Percentiles rank a stretch among this genome's conserved stretches.
Evolutionary conservation across 192 early-diverging fungal genomes (phyloP).

Genomic region (Coemansia sp.): DNA sequence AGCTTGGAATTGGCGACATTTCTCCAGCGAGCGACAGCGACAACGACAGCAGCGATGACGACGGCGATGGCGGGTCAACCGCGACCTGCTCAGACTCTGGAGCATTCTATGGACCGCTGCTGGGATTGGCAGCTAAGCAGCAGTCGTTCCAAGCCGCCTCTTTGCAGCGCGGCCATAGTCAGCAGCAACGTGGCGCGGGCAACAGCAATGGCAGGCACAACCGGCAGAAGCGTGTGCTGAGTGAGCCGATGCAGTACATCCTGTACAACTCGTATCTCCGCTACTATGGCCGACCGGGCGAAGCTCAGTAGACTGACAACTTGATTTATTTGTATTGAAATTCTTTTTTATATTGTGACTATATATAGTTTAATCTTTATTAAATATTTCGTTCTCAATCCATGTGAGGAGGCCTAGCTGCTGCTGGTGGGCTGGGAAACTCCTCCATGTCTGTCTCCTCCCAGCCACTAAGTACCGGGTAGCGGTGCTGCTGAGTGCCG

Average conservation of each 20-base stretch:
- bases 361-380: background rate
- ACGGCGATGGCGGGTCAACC: background rate
- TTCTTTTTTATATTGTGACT: background rate
- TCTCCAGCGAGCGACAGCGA: constrained; percentile 10
- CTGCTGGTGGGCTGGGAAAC: background rate
- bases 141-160: background rate
- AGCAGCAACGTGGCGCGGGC: background rate
- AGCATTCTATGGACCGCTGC: background rate
- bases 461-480: constrained; percentile 37
- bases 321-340: background rate
- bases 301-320: background rate
- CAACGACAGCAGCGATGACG: background rate
- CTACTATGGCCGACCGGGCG: constrained; percentile 41
- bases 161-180: background rate
- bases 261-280: constrained; percentile 47
- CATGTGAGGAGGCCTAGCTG: background rate
- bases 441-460: constrained; percentile 36
- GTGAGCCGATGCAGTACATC: constrained; percentile 50
- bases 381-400: background rate
- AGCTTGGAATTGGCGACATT: too few relatives aligned
- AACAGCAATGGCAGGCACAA: constrained; percentile 1
- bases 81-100: background rate
- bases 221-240: constrained; percentile 33
- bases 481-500: constrained; percentile 5
- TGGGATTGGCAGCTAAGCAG: constrained; percentile 1